Percentiles rank a stretch among this genome's conserved stretches.
Evolutionary conservation across 140 eudicot genomes (phyloP).

Genomic region (Ambrosia hybrid): DNA sequence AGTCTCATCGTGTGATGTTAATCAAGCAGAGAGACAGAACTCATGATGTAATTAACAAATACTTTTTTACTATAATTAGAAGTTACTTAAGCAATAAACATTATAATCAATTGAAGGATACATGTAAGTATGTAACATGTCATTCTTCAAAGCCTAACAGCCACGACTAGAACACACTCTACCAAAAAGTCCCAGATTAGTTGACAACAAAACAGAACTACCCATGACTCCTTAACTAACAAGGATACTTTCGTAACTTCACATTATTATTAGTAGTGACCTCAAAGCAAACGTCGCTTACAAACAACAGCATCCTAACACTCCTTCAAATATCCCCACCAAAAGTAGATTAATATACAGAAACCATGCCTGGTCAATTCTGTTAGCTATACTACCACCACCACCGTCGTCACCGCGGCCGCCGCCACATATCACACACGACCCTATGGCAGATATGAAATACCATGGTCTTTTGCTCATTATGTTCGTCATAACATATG

Average conservation of each 20-base stretch:
- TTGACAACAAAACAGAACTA: constrained; percentile 33
- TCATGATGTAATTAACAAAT: no score
- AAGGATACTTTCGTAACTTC: constrained; percentile 34
- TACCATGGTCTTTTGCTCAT: constrained; percentile 26
- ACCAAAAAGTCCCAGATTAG: constrained; percentile 31
- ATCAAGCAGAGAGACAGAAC: no score
- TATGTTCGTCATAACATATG: constrained; percentile 32
- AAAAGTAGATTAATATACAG: background rate
- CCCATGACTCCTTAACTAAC: constrained; percentile 38
- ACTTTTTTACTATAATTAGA: no score
- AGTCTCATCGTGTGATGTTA: no score
- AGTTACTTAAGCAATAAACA: no score
- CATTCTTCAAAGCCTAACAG: constrained; percentile 4
- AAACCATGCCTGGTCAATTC: constrained; percentile 9
- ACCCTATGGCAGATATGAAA: constrained; percentile 17
- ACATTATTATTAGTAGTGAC: constrained; percentile 20
- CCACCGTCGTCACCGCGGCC: background rate
- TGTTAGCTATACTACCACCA: constrained; percentile 7
- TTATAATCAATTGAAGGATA: constrained; percentile 18
- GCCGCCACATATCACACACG: no score
- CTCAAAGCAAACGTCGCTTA: constrained; percentile 44
- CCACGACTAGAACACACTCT: constrained; percentile 24
- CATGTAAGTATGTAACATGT: background rate
- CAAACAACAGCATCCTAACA: constrained; percentile 45
- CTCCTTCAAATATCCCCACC: constrained; percentile 28